Evolutionary conservation across 495 filamentous ascomycete genomes (phyloP), one percentile per base, ranked within the genome.

Genomic region (Neurospora sp.): DNA sequence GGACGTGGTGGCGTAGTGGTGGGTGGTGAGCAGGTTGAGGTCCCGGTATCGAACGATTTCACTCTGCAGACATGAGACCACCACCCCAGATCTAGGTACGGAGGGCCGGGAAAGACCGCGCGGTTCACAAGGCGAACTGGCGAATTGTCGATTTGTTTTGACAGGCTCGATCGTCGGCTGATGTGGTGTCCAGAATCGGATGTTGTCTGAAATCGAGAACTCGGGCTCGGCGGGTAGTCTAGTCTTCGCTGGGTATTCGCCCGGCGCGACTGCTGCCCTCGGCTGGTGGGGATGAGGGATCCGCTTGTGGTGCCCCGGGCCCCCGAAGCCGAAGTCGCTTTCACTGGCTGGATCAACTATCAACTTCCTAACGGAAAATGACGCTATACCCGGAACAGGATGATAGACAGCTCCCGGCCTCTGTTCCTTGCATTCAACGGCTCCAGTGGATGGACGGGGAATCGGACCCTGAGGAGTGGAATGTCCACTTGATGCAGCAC

Each of bases 51-150:
- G 75, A 71, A 53, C 69, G 77, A 77, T 79, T 73, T 71, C 70
- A 40, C 59, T 35, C 73, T 70, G 73, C 73, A 69, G 69, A 70
- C 75, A 80, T 80, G 69, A 80, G 79, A 61, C 79, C 79, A 80
- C 77, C 75, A 79, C 75, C 71, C 71, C 53, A 53, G 69, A 31
- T 42, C 31, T 16, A 69, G 69, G 40, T 75, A 37, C 17, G 69
- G 72, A 44, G 40, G 39, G 35, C 70, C 73, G 75, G 73, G 69
- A 22, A 40, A 72, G 71, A 45, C 70, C 71, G 74, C 42, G 48
- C 17, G 12, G 5, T 71, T 71, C 22, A n/a, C 70, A 59, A 37
- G 7, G 40, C 70, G 44, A 59, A 65, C 14, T 31, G 42, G 12
- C 35, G 42, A 61, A 5, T 40, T 38, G n/a, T 27, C 40, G 38